phyloP scores from a whole-genome alignment of 2,329 filamentous ascomycete species.

The Capronia americana region DNA sequence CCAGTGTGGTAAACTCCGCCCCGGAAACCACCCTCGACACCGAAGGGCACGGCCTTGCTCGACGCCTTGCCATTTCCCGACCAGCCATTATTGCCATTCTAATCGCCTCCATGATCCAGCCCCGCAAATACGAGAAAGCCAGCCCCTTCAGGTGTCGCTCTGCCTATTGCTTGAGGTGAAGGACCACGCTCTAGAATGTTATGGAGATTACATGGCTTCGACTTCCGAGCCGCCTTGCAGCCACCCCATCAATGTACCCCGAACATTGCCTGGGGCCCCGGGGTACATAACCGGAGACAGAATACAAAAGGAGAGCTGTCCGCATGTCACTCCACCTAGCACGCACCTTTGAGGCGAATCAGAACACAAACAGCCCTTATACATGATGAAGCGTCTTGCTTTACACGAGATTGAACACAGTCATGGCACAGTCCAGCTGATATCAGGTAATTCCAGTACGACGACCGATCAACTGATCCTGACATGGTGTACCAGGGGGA shows the following conservation, averaged over 20 bases:
- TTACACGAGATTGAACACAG: constrained; percentile 22
- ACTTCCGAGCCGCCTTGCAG: neutral
- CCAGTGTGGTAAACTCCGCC: no score
- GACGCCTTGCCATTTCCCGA: no score
- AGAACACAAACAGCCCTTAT: neutral
- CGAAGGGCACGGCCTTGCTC: no score
- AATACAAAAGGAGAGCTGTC: neutral
- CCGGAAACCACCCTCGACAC: no score
- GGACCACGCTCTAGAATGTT: neutral
- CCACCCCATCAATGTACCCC: neutral
- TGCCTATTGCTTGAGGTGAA: neutral
- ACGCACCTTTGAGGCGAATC: neutral
- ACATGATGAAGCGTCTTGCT: constrained; percentile 14
- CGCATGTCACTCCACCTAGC: neutral
- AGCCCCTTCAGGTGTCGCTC: no score
- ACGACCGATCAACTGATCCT: neutral
- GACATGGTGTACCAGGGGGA: neutral
- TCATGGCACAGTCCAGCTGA: constrained; percentile 24
- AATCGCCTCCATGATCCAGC: no score
- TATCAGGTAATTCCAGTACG: neutral
- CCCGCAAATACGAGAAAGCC: no score
- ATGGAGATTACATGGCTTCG: neutral
- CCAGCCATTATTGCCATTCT: no score
- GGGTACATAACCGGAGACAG: neutral
- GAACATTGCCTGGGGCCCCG: no score